phyloP scores from a whole-genome alignment of 129 eudicot genomes.

The Deinandra increscens region DNA sequence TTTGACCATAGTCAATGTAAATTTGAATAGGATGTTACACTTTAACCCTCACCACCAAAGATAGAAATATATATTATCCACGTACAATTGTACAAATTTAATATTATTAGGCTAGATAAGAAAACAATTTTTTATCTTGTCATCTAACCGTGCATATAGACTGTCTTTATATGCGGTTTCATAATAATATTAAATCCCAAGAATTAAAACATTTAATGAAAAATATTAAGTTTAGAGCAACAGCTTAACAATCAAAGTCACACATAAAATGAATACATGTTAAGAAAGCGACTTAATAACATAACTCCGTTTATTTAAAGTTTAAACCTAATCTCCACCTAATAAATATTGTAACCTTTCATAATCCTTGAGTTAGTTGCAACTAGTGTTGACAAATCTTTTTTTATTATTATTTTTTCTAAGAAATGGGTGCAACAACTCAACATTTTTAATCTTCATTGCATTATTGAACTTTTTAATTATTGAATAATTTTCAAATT shows the following conservation, averaged over 20 bases:
- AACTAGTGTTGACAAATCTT: slow-evolving; percentile 24
- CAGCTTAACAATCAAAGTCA: slow-evolving; percentile 18
- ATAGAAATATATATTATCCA: no score
- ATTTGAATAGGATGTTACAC: no score
- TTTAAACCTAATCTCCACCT: slow-evolving; percentile 33
- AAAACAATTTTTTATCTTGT: no score
- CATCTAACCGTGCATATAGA: no score
- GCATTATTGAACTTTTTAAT: slow-evolving; percentile 5
- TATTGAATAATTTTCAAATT: neutral
- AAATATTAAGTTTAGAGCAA: neutral
- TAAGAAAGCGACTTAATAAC: slow-evolving; percentile 32
- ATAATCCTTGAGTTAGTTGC: slow-evolving; percentile 33
- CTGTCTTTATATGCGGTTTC: no score
- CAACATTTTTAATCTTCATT: slow-evolving; percentile 29
- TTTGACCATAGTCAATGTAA: no score
- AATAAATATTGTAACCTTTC: slow-evolving; percentile 23
- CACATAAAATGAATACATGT: slow-evolving; percentile 1
- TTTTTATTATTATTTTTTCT: neutral
- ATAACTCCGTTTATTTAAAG: slow-evolving; percentile 26
- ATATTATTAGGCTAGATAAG: no score
- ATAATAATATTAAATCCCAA: neutral
- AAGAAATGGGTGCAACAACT: slow-evolving; percentile 41
- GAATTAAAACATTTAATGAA: neutral
- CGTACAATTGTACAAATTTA: no score
- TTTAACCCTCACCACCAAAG: no score